Base-by-base conservation (phyloP, 2,329 filamentous ascomycete genomes). In the Pseudocercospora cruenta region DNA sequence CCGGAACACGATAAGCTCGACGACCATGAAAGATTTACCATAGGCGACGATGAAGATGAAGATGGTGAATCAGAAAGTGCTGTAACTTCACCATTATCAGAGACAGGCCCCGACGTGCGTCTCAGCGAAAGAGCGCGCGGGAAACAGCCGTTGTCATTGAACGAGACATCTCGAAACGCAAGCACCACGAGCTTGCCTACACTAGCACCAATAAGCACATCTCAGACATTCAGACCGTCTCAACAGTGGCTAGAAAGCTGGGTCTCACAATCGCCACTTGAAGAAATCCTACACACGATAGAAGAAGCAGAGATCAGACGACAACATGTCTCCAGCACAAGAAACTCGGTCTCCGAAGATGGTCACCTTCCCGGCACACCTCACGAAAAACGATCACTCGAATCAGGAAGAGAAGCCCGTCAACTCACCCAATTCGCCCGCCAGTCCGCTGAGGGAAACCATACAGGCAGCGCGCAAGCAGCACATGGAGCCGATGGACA, bases 111-210 rank as follows among this genome's bases (percentile, higher is more conserved):
- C 16, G 55, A 58, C 9, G 31, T 59, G 36, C 14, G 93, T 62
- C 97, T 98, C 92, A 97, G 94, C 21, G 95, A 98, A 79, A 99
- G 98, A 78, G 95, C 95, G 16, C 86, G 95, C 58, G 95, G 95
- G 7, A 99, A 99, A 79, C 93, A 96, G 88, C 95, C 94, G 28
- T 93, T 12, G 91, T 92, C 57, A 36, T 53, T 36, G 55, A 36
- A 43, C 61, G 58, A 60, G 28, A 58, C 55, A 7, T 76, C 73
- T 49, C 93, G 97, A 75, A 97, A 95, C 75, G 96, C 93, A 78
- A 75, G 73, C 16, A 92, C 90, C 28, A 91, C 91, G 1, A 97
- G 93, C 74, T 83, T 97, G 87, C 84, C 65, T 88, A 88, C 72
- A 84, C 90, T 73, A 86, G 89, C 12, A 83, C 85, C 47, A 80